These are phyloP conservation scores for Tritrichomonas musculus DNA, from an alignment of 208 protist genomes.

Conservation along the genomic window DNA sequence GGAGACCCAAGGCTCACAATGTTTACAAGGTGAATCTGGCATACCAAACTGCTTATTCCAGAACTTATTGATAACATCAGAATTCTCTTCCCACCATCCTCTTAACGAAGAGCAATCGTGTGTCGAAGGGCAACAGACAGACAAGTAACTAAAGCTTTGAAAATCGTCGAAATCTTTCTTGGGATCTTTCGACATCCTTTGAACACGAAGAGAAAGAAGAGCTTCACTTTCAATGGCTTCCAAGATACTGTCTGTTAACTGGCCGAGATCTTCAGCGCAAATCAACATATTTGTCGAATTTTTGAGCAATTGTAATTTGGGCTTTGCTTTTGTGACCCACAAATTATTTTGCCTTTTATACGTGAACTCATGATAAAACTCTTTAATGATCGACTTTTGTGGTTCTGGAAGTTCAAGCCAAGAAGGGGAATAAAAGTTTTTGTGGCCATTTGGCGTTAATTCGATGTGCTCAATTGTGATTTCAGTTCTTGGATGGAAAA, in stretches of 20 bases:
- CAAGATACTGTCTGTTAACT: neutral
- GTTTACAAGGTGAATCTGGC: neutral
- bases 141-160: neutral
- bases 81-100: neutral
- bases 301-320: neutral
- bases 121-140: neutral
- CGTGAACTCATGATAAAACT: neutral
- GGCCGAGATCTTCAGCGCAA: neutral
- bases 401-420: neutral
- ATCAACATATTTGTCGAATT: neutral
- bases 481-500: neutral
- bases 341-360: neutral
- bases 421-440: neutral
- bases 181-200: too few species aligned
- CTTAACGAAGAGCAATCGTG: neutral
- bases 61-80: neutral
- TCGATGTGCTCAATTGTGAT: neutral
- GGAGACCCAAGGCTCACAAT: neutral
- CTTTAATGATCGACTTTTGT: neutral
- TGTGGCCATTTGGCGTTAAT: neutral
- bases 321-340: neutral
- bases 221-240: neutral
- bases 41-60: neutral
- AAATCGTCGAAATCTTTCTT: too few species aligned
- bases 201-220: neutral